phyloP scores from a whole-genome alignment of 495 filamentous ascomycete species.

The Massariosphaeria phaeospora region DNA sequence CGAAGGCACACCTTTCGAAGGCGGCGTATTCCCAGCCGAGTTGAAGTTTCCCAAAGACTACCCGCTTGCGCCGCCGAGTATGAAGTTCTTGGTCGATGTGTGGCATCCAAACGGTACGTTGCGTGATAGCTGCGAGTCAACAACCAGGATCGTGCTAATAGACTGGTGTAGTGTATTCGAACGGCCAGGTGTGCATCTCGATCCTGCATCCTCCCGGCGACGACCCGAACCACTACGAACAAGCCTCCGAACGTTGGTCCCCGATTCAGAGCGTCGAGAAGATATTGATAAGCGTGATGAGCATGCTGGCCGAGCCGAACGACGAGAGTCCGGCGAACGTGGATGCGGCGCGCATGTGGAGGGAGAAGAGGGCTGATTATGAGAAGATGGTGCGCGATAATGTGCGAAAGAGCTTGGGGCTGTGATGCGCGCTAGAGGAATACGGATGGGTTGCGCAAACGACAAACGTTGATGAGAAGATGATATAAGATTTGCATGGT shows the following conservation, averaged over 20 bases:
- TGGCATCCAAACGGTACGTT: conserved; percentile 91
- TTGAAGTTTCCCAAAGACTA: conserved; percentile 96
- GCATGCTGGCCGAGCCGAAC: conserved; percentile 97
- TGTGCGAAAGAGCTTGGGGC: conserved; percentile 61
- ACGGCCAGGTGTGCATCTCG: conserved; percentile 89
- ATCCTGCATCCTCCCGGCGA: conserved; percentile 98
- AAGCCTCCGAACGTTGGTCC: conserved; percentile 90
- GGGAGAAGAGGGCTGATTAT: conserved; percentile 77
- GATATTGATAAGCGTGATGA: conserved; percentile 96
- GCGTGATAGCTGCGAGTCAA: background rate
- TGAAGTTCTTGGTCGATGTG: conserved; percentile 87
- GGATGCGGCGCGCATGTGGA: conserved; percentile 98
- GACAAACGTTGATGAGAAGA: background rate
- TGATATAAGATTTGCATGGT: conserved; percentile 3
- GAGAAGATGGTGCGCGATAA: conserved; percentile 80
- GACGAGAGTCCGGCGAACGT: conserved; percentile 98
- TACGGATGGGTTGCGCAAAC: background rate
- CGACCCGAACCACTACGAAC: conserved; percentile 98
- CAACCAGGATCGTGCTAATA: background rate
- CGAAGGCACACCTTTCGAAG: conserved; percentile 91
- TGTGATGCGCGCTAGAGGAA: conserved; percentile 29
- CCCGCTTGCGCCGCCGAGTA: conserved; percentile 84
- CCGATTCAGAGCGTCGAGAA: conserved; percentile 98
- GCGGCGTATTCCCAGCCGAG: conserved; percentile 89
- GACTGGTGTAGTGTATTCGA: conserved; percentile 67